Evolutionary conservation across 768 basidiomycete species (phyloP), one percentile per base, ranked within the genome.

Genomic region (Calocera viscosa): DNA sequence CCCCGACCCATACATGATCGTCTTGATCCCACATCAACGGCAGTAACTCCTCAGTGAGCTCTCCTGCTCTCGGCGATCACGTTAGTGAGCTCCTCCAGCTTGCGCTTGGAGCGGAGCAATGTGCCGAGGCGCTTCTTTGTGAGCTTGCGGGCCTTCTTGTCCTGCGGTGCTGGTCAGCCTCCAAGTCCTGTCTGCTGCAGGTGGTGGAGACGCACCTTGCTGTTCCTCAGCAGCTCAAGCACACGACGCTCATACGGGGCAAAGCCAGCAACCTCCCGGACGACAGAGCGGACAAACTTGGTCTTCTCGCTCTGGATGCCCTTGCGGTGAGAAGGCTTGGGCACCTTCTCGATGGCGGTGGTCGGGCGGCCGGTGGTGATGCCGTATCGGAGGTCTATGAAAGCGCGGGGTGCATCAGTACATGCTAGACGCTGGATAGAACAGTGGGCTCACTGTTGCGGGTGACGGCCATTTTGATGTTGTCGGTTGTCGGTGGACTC

Each of bases 121-220:
- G 96, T 98, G 39, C 96, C 96, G 74, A 99, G 88, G 93, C 94
- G 88, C 83, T 95, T 97, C 88, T 99, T 99, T 73, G 94, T 94
- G 83, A 98, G 82, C 82, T 98, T 98, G 78, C 93, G 85, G 68
- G 95, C 95, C 81, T 95, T 97, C 87, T 99, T 99, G 79, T 99
- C 95, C 93, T 93, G 74, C 49, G 67, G 63, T 64, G 49, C 41
- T 43, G 10, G 64, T 67, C 67, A 53, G 67, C n/a, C 65, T 17
- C 35, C 2, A 35, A 47, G 41, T 26, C 22, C 11, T 49, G 39
- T 67, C 49, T 70, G 70, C 53, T 68, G 63, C 64, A 67, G 64
- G 28, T 33, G 28, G 41, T 39, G 41, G 40, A 38, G 63, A 77
- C 87, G 72, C 76, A 90, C 90, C 83, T 95, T 96, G 70, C 91